Evolutionary conservation across 306 rosid species (phyloP).

Genomic region (Dalbergia oliveri): DNA sequence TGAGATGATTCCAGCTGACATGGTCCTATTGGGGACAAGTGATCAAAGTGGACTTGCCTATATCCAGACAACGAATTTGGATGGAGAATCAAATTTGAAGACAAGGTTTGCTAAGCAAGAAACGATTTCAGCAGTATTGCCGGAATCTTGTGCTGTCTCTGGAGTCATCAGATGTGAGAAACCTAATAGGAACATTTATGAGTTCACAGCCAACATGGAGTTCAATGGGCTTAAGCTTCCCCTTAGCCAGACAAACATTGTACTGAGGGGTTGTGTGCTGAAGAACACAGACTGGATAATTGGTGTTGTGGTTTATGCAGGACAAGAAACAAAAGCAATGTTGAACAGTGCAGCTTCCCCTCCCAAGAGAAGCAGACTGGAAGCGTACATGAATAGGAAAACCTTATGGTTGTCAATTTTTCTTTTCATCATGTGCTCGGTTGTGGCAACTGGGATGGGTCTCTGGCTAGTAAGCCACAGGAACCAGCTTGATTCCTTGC

Average conservation of each 20-base stretch:
- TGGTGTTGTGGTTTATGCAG: conserved; percentile 91
- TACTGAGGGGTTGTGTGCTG: conserved; percentile 87
- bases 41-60: conserved; percentile 86
- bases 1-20: conserved; percentile 80
- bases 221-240: conserved; percentile 62
- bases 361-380: conserved; percentile 83
- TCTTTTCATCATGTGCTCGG: conserved; percentile 75
- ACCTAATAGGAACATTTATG: conserved; percentile 86
- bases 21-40: conserved; percentile 82
- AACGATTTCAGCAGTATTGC: conserved; percentile 58
- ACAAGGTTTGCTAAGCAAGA: conserved; percentile 90
- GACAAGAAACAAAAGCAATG: conserved; percentile 93
- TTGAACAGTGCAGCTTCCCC: conserved; percentile 82
- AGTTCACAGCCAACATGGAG: conserved; percentile 84
- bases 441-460: conserved; percentile 75
- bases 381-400: conserved; percentile 86
- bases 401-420: conserved; percentile 74
- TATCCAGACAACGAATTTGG: conserved; percentile 90
- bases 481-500: conserved; percentile 68
- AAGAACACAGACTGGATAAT: conserved; percentile 85
- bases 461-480: conserved; percentile 70
- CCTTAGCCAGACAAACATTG: conserved; percentile 79
- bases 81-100: conserved; percentile 90
- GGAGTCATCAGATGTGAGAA: conserved; percentile 81
- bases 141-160: conserved; percentile 51